phyloP scores from a whole-genome alignment of 202 grass and related monocot genomes.

The Digitaria exilis region DNA sequence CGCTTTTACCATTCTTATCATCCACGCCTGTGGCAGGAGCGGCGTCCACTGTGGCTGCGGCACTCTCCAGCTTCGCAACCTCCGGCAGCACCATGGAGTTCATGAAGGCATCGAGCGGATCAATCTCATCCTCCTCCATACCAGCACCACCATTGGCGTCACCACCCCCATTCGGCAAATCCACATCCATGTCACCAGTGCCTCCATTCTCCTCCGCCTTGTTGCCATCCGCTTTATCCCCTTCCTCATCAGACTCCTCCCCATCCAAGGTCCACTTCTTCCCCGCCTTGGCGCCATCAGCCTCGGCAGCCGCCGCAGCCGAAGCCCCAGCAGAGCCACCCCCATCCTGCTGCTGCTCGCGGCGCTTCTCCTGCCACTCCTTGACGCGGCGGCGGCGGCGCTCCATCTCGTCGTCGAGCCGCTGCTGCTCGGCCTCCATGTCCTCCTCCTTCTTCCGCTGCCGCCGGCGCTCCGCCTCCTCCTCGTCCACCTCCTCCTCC shows the following conservation, averaged over 20 bases:
- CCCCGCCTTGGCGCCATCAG: conserved; percentile 42
- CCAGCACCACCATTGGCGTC: conserved; percentile 29
- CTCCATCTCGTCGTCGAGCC: conserved; percentile 96
- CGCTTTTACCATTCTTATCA: conserved; percentile 45
- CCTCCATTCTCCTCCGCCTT: conserved; percentile 47
- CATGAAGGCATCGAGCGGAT: conserved; percentile 93
- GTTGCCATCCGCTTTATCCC: conserved; percentile 48
- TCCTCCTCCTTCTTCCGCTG: conserved; percentile 74
- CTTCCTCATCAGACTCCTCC: conserved; percentile 79
- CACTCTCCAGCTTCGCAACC: conserved; percentile 78
- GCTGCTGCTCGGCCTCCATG: conserved; percentile 80
- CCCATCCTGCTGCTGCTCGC: conserved; percentile 54
- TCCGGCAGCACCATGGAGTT: conserved; percentile 91
- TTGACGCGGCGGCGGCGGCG: conserved; percentile 77
- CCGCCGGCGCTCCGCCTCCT: conserved; percentile 51
- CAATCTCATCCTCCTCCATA: conserved; percentile 82
- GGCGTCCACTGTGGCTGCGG: conserved; percentile 22
- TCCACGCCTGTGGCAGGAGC: conserved; percentile 3
- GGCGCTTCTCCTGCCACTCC: conserved; percentile 92
- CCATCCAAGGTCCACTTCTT: conserved; percentile 94
- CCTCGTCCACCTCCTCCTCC: conserved; percentile 48
- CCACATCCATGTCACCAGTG: conserved; percentile 52
- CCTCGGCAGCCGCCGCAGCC: neutral
- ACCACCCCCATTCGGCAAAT: conserved; percentile 35
- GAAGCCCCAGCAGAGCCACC: neutral